Percentiles rank a stretch among this genome's conserved stretches.
Conservation (phyloP, 1,284 basidiomycete genomes). For the Trichosporon sp. region DNA sequence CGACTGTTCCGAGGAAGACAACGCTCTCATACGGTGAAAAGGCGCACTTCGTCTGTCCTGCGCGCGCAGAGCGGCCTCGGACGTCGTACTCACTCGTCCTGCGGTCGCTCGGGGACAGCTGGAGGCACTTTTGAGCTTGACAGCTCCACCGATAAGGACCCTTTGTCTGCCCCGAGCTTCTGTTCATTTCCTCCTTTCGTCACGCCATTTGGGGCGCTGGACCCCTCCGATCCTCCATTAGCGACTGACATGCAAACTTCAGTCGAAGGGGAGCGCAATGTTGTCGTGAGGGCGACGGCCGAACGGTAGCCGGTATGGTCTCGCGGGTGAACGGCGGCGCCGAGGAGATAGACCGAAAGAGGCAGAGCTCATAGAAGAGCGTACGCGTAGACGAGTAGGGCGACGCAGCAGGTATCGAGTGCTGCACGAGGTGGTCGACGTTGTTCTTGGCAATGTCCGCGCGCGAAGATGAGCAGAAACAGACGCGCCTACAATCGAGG, state of each 20-base stretch:
- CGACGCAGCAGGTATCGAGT: background rate
- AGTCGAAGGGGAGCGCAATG: background rate
- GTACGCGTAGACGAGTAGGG: background rate
- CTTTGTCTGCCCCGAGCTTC: background rate
- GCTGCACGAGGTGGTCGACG: background rate
- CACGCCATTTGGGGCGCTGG: background rate
- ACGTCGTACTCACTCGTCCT: conserved; percentile 37
- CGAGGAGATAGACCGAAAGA: background rate
- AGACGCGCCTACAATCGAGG: conserved; percentile 1
- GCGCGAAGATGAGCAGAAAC: conserved; percentile 3
- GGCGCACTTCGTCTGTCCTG: background rate
- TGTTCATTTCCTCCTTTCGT: background rate
- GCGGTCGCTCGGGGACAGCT: conserved; percentile 19
- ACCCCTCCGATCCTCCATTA: background rate
- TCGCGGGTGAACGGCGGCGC: background rate
- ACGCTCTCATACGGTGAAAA: background rate
- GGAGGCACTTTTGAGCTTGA: background rate
- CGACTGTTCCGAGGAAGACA: background rate
- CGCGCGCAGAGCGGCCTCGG: background rate
- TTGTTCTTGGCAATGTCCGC: background rate
- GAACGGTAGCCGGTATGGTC: background rate
- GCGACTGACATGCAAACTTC: conserved; percentile 1
- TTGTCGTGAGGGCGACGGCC: background rate
- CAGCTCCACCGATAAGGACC: background rate
- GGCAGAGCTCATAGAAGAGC: background rate